These are phyloP conservation scores for Penicillium cinerascens DNA, from an alignment of 495 filamentous ascomycete genomes.

Conservation along the genomic window DNA sequence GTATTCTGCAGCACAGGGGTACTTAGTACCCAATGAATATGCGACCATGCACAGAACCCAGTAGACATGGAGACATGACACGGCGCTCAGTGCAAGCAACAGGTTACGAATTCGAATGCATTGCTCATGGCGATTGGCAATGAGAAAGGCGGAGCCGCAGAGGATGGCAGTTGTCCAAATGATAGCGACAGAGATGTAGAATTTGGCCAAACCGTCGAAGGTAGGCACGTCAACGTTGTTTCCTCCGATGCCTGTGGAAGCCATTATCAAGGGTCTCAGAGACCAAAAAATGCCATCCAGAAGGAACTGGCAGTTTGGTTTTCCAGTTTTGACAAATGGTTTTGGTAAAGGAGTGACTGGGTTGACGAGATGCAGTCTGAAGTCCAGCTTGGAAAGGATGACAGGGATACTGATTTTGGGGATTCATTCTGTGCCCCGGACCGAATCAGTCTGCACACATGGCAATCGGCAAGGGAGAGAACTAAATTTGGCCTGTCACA, in stretches of 20 bases:
- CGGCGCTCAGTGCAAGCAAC: constrained; percentile 48
- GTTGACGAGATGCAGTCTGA: too few species aligned
- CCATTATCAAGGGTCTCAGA: background rate
- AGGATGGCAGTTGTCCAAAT: constrained; percentile 50
- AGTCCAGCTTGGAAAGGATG: too few species aligned
- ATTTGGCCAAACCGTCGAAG: constrained; percentile 40
- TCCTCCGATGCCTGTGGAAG: background rate
- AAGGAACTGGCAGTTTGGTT: too few species aligned
- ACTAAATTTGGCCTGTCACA: too few species aligned
- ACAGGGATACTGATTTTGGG: too few species aligned
- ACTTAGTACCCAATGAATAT: constrained; percentile 54
- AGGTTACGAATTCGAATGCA: constrained; percentile 57
- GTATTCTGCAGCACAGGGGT: constrained; percentile 54
- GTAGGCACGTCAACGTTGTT: background rate
- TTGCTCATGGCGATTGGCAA: constrained; percentile 46
- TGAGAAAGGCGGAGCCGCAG: constrained; percentile 46
- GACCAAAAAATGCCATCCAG: background rate
- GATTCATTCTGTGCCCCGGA: too few species aligned
- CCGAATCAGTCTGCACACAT: too few species aligned
- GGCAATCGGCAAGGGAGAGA: too few species aligned
- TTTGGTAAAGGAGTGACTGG: too few species aligned
- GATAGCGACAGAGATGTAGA: constrained; percentile 43
- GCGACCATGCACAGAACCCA: constrained; percentile 53
- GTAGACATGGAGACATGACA: constrained; percentile 58
- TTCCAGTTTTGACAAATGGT: too few species aligned